Conservation (phyloP, 2,329 filamentous ascomycete species). For the Clonostachys byssicola region DNA sequence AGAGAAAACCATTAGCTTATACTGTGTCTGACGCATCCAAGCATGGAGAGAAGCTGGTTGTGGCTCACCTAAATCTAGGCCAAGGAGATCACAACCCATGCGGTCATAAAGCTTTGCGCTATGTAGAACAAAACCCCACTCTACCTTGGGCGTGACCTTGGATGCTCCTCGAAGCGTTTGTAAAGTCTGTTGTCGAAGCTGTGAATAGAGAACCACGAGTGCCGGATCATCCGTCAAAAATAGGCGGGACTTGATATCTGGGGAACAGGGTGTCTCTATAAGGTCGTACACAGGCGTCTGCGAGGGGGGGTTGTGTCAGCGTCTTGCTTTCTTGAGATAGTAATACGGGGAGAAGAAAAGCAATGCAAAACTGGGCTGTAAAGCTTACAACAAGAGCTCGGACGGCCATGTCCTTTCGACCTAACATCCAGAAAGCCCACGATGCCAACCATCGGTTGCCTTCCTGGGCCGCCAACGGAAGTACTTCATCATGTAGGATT, state of each 20-base stretch:
- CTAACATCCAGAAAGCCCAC: slow-evolving; percentile 94
- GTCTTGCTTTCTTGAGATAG: background rate
- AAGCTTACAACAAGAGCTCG: slow-evolving; percentile 71
- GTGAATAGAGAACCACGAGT: slow-evolving; percentile 79
- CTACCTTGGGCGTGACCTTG: slow-evolving; percentile 71
- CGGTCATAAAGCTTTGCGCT: slow-evolving; percentile 80
- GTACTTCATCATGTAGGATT: slow-evolving; percentile 74
- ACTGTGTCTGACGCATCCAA: background rate
- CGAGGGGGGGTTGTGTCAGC: too few relatives aligned
- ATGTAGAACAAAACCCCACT: slow-evolving; percentile 87
- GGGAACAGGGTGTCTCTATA: slow-evolving; percentile 62
- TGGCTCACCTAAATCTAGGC: slow-evolving; percentile 70
- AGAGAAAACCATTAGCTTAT: slow-evolving; percentile 7
- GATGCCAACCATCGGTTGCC: slow-evolving; percentile 92
- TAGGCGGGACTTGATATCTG: slow-evolving; percentile 68
- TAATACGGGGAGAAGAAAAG: slow-evolving; percentile 3
- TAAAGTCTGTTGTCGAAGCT: slow-evolving; percentile 75
- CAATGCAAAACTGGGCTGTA: too few relatives aligned
- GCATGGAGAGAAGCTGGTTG: background rate
- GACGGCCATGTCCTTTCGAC: slow-evolving; percentile 77
- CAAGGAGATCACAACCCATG: slow-evolving; percentile 91
- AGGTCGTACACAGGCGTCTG: slow-evolving; percentile 76
- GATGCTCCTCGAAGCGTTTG: slow-evolving; percentile 84
- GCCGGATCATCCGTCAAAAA: slow-evolving; percentile 91
- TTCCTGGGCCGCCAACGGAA: slow-evolving; percentile 71